Evolutionary conservation across 2,329 filamentous ascomycete genomes (phyloP), one percentile per base, ranked within the genome.

Genomic region (Exophiala bonariae): DNA sequence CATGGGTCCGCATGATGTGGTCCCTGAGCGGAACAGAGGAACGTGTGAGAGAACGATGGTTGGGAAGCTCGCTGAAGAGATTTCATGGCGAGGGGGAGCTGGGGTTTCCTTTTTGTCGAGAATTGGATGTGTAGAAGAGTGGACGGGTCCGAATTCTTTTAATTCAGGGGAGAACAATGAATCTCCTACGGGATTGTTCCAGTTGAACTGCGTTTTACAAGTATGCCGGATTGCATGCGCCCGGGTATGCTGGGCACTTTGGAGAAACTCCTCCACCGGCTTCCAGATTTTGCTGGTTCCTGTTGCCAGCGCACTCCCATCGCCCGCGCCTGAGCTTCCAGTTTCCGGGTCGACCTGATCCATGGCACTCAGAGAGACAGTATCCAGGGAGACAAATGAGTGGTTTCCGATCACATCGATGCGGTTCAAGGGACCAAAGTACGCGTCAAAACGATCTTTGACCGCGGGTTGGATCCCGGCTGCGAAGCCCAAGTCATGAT

Each of bases 401-500:
- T 99, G 93, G 63, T 99, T 99, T 10, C 89, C 93, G 43, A 97
- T 78, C 4, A 97, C 79, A 65, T 97, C 90, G 16, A 99, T 83
- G 7, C 89, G 79, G 66, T 96, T 97, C n/a, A 85, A 81, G 45
- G 93, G 85, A 3, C 93, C 93, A 69, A 99, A 97, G 63, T 85
- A 96, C 3, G 85, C 82, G 61, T 86, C 81, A 66, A 97, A 99
- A 13, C 93, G 78, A 59, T 93, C 78, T 41, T 91, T 81, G 26
- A 96, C 89, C 0, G 86, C 77, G 7, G 85, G 64, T 63, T 96
- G 89, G 38, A 99, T 84, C 35, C 91, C 87, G 17, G 83, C 83
- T 3, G 89, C 92, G 62, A 97, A 96, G 0, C 93, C 93, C 32
- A 97, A 68, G 64, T 99, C 93, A 64, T 99, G 93, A 61, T 99